phyloP scores from a whole-genome alignment of 1,284 basidiomycete species.

The Baeospora myosura region DNA sequence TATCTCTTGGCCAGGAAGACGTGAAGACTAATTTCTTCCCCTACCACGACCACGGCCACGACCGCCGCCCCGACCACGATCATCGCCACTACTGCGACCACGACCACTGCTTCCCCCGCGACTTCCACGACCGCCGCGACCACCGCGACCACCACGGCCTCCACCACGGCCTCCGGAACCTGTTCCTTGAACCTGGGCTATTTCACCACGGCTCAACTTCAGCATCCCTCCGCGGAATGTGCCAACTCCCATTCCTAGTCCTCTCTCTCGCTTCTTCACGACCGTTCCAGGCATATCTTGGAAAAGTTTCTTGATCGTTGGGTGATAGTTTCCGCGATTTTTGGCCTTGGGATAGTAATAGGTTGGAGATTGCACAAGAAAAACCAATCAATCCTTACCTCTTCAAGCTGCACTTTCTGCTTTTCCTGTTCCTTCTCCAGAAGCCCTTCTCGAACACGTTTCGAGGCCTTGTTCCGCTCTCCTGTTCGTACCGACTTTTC shows the following conservation, averaged over 20 bases:
- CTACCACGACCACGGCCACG: constrained; percentile 16
- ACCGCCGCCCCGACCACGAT: too few species aligned
- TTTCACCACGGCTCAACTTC: constrained; percentile 54
- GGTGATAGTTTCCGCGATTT: constrained; percentile 74
- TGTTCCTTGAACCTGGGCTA: constrained; percentile 35
- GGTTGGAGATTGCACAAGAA: constrained; percentile 11
- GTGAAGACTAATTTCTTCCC: constrained; percentile 10
- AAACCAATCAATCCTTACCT: constrained; percentile 36
- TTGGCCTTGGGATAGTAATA: constrained; percentile 47
- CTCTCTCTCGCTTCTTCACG: constrained; percentile 47
- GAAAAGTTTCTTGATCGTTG: constrained; percentile 61
- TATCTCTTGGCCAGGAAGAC: too few species aligned
- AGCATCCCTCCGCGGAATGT: constrained; percentile 62
- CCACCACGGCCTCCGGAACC: constrained; percentile 15
- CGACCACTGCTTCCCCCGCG: constrained; percentile 10
- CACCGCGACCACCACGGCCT: too few species aligned
- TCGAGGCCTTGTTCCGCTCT: constrained; percentile 62
- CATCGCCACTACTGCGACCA: constrained; percentile 3
- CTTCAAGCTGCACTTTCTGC: constrained; percentile 48
- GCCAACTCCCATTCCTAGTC: constrained; percentile 71
- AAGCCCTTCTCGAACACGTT: constrained; percentile 64
- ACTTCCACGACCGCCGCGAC: constrained; percentile 10
- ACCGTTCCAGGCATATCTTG: constrained; percentile 30
- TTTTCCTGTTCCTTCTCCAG: constrained; percentile 51
- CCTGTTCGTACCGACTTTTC: constrained; percentile 49